Evolutionary conservation across 108 stramenopile species (phyloP).

Genomic region (Chaetoceros muelleri): DNA sequence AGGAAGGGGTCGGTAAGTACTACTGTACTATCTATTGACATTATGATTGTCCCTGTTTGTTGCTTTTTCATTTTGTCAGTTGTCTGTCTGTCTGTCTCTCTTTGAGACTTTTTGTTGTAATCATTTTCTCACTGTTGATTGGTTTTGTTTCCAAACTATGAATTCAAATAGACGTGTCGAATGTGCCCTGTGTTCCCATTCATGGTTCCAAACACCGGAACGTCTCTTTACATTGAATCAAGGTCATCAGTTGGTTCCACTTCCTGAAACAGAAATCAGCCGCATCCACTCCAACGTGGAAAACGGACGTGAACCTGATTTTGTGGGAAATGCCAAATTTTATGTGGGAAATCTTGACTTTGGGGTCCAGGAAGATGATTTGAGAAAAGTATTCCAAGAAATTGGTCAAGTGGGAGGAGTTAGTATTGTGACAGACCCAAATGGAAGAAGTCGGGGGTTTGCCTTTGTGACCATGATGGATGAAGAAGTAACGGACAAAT

Average conservation of each 20-base stretch:
- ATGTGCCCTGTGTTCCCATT: slow-evolving; percentile 62
- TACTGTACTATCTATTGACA: background rate
- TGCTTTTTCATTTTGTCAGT: background rate
- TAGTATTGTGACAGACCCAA: slow-evolving; percentile 46
- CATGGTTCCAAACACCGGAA: slow-evolving; percentile 75
- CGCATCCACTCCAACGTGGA: slow-evolving; percentile 50
- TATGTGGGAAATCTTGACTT: slow-evolving; percentile 60
- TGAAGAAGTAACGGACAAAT: slow-evolving; percentile 37
- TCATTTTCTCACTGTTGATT: background rate
- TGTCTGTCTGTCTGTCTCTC: background rate
- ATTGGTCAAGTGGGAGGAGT: slow-evolving; percentile 39
- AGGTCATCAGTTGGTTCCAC: slow-evolving; percentile 41
- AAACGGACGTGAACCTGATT: slow-evolving; percentile 35
- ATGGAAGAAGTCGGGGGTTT: slow-evolving; percentile 74
- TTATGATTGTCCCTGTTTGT: background rate
- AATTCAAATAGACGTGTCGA: slow-evolving; percentile 44
- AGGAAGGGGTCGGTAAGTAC: slow-evolving; percentile 49
- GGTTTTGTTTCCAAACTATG: background rate
- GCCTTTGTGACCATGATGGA: slow-evolving; percentile 80
- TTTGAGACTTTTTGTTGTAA: background rate
- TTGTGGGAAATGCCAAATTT: slow-evolving; percentile 44
- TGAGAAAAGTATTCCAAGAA: slow-evolving; percentile 20
- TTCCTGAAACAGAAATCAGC: slow-evolving; percentile 36
- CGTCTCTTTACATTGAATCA: slow-evolving; percentile 42
- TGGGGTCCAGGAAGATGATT: slow-evolving; percentile 29